Conservation (phyloP, 352 stramenopile genomes). For the Phytophthora hybrid region DNA sequence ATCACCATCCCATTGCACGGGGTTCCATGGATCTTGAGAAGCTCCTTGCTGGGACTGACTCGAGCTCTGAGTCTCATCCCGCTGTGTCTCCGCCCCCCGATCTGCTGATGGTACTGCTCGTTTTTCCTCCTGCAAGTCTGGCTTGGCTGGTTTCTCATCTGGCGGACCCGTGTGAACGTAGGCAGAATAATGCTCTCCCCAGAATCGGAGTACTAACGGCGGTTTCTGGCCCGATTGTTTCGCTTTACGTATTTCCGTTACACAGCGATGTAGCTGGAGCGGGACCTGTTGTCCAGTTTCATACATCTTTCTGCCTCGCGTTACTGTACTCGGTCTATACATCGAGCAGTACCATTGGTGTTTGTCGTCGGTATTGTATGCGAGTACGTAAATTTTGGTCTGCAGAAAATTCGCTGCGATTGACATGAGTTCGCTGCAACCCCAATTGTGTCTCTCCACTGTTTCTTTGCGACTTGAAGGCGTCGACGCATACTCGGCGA, state of each 20-base stretch:
- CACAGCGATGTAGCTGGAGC: neutral
- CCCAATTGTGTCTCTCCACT: constrained; percentile 7
- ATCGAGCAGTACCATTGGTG: neutral
- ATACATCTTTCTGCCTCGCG: neutral
- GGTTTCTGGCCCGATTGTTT: neutral
- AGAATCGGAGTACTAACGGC: neutral
- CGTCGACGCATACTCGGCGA: constrained; percentile 1
- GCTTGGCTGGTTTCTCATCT: too few species aligned
- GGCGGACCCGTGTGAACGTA: neutral
- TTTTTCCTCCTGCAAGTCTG: too few species aligned
- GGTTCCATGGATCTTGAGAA: too few species aligned
- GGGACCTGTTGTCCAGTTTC: neutral
- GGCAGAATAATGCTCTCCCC: constrained; percentile 1
- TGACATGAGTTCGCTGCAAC: neutral
- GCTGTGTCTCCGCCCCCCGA: too few species aligned
- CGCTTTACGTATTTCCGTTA: neutral
- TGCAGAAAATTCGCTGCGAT: constrained; percentile 5
- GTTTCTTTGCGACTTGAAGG: neutral
- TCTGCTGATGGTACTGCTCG: too few species aligned
- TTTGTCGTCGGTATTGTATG: neutral
- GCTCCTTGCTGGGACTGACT: too few species aligned
- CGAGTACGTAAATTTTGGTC: neutral
- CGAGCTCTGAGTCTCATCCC: too few species aligned
- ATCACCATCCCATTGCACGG: too few species aligned
- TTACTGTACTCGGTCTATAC: neutral